Base-by-base conservation (phyloP, 1,139 yeast species). In the Scheffersomyces quercinus region DNA sequence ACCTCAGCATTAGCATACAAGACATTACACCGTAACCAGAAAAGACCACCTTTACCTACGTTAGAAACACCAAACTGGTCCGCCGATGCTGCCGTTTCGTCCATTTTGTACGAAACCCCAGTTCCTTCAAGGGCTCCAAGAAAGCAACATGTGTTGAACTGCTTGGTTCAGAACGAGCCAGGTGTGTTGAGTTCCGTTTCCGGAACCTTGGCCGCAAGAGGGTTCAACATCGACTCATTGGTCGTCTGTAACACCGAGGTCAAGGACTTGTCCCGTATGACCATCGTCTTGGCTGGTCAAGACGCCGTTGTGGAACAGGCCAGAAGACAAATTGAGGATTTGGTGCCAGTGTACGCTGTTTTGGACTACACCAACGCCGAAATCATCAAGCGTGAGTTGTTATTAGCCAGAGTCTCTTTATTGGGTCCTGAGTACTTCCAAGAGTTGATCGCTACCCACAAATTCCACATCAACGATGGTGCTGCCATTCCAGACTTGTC, bases 291-390 rank as follows among this genome's bases (percentile, higher is more conserved):
- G 59, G 85, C 85, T 48, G 99, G 98, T 48, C 96, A 90, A 65
- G 97, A 91, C 60, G 97, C 95, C 26, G 93, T 93, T 46, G 86
- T 93, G 56, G 99, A 93, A 67, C 99, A 93, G 73, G 98, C 98
- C n/a, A 82, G 99, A 65, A 84, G 98, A 65, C 99, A 93, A 68
- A 87, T 93, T 53, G 99, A 93, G 71, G 98, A 93, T 60, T 79
- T 93, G 63, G 99, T 93, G 26, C 99, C 99, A 5, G 98, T 93
- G 33, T 93, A 95, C 74, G 99, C 99, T 7, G 99, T 93, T 34
- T 77, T 93, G 64, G 97, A 93, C 70, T 93, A 93, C 72, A 80
- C 96, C 45, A 82, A 88, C 60, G 84, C 97, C 29, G 90, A 91
- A 60, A 87, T 91, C 57, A 90, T 93, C 63, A 82, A 84, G 66